Evolutionary conservation across 1,284 basidiomycete species (phyloP).

Genomic region (Pholiota adiposa): DNA sequence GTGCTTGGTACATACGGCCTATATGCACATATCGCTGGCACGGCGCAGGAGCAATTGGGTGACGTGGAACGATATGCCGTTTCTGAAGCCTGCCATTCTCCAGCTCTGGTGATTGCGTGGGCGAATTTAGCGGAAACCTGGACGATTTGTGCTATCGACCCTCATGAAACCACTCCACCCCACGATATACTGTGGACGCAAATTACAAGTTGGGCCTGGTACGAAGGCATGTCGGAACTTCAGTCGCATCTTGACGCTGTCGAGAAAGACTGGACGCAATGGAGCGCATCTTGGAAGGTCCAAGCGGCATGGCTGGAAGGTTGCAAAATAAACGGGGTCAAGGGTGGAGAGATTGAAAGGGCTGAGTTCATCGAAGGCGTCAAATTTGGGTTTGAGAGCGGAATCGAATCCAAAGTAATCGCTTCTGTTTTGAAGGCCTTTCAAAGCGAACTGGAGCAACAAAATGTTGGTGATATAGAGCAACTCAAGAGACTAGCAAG

Average conservation of each 20-base stretch:
- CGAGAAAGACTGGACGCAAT: slow-evolving; percentile 36
- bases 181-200: slow-evolving; percentile 94
- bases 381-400: slow-evolving; percentile 43
- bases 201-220: slow-evolving; percentile 78
- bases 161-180: slow-evolving; percentile 83
- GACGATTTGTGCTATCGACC: slow-evolving; percentile 85
- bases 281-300: slow-evolving; percentile 59
- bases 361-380: slow-evolving; percentile 39
- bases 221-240: slow-evolving; percentile 54
- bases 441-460: slow-evolving; percentile 29
- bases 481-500: slow-evolving; percentile 30
- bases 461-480: slow-evolving; percentile 19
- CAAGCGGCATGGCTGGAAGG: slow-evolving; percentile 78
- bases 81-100: slow-evolving; percentile 40
- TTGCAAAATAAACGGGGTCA: slow-evolving; percentile 68
- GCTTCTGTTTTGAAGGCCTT: slow-evolving; percentile 38
- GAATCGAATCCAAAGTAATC: slow-evolving; percentile 44
- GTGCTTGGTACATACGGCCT: slow-evolving; percentile 80
- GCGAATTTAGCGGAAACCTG: slow-evolving; percentile 66
- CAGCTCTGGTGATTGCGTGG: slow-evolving; percentile 50
- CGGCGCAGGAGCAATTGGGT: slow-evolving; percentile 59
- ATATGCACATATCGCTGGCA: slow-evolving; percentile 67
- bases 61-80: slow-evolving; percentile 49
- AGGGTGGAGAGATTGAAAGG: slow-evolving; percentile 69
- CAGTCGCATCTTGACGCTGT: slow-evolving; percentile 32